Evolutionary conservation across 1,284 basidiomycete species (phyloP), one percentile per base, ranked within the genome.

Genomic region (Cutaneotrichosporon cutaneum): DNA sequence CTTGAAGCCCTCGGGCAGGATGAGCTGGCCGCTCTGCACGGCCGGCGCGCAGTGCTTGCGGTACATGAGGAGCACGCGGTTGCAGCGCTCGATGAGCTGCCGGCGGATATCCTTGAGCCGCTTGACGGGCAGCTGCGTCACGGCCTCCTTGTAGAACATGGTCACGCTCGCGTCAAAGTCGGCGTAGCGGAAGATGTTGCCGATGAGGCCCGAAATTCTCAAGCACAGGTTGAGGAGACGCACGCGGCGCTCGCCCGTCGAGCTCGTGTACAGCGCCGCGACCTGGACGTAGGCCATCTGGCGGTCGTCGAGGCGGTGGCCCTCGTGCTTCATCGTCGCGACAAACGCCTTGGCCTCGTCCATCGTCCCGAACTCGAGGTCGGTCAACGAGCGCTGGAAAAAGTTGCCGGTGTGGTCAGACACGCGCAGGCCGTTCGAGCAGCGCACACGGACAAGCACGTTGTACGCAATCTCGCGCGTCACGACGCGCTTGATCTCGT

Each of bases 1-100:
- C 76, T 91, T 90, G 83, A 94, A 95, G 1, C 89, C 88, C 79
- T 99, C 96, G 1, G 96, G 96, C 35, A 99, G 86, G 67, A 99
- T 91, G 66, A 92, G 92, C 83, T 97, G 95, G 7, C 90, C 89
- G 0, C 85, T 82, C 22, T 86, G 83, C 0, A 91, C 90, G 0
- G 90, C 85, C 14, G 91, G 86, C 0, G 95, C 94, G 76, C 96
- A 99, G 71, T 94, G 88, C 61, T 87, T 87, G 36, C 95, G 85
- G 77, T 99, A 99, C 11, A 90, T 90, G 30, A 94, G 83, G 26
- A 99, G 80, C 18, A 97, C 83, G 36, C 88, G 84, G 11, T 92
- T 88, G 73, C 92, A 94, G 67, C 86, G 86, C 68, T 96, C 92
- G 0, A 90, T 92, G 48, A 98, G 76, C 33, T 87, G 85, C 62